Evolutionary conservation across 495 filamentous ascomycete species (phyloP).

Genomic region (Neurospora hispaniola): DNA sequence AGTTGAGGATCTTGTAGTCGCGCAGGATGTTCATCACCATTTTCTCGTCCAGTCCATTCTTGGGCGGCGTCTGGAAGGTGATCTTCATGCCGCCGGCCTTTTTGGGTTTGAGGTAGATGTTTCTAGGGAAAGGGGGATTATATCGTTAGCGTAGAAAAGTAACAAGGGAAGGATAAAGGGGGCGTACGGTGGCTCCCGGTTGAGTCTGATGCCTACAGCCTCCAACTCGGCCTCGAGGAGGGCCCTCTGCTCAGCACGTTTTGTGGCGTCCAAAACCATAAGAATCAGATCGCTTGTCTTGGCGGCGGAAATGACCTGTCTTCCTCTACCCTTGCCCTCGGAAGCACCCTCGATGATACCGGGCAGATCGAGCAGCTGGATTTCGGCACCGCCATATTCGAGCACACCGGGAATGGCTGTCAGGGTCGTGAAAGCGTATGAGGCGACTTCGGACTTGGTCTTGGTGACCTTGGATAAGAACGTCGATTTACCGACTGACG

Average conservation of each 20-base stretch:
- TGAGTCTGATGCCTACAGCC: slow-evolving; percentile 90
- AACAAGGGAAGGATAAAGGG: background rate
- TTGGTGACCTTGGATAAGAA: slow-evolving; percentile 99
- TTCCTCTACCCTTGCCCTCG: slow-evolving; percentile 91
- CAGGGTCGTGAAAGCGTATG: slow-evolving; percentile 95
- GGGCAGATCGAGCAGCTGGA: slow-evolving; percentile 94
- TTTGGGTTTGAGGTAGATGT: slow-evolving; percentile 97
- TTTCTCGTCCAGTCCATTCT: slow-evolving; percentile 78
- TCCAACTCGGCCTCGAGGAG: slow-evolving; percentile 88
- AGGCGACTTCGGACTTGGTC: slow-evolving; percentile 91
- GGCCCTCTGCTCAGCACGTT: slow-evolving; percentile 87
- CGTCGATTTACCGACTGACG: slow-evolving; percentile 97
- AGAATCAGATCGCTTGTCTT: slow-evolving; percentile 97
- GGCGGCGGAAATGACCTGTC: slow-evolving; percentile 97
- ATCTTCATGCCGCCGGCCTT: slow-evolving; percentile 99
- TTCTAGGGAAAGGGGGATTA: slow-evolving; percentile 36
- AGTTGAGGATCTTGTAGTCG: slow-evolving; percentile 98
- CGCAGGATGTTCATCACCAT: slow-evolving; percentile 93
- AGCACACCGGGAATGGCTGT: slow-evolving; percentile 97
- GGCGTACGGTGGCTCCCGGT: slow-evolving; percentile 82
- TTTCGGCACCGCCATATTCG: slow-evolving; percentile 97
- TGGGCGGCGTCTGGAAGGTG: slow-evolving; percentile 82
- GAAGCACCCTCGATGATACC: slow-evolving; percentile 97
- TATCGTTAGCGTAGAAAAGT: slow-evolving; percentile 1
- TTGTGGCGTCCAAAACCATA: slow-evolving; percentile 96